Percentiles rank a stretch among this genome's conserved stretches.
phyloP scores from a whole-genome alignment of 2,329 filamentous ascomycete species.

The Penicillium oxalicum region DNA sequence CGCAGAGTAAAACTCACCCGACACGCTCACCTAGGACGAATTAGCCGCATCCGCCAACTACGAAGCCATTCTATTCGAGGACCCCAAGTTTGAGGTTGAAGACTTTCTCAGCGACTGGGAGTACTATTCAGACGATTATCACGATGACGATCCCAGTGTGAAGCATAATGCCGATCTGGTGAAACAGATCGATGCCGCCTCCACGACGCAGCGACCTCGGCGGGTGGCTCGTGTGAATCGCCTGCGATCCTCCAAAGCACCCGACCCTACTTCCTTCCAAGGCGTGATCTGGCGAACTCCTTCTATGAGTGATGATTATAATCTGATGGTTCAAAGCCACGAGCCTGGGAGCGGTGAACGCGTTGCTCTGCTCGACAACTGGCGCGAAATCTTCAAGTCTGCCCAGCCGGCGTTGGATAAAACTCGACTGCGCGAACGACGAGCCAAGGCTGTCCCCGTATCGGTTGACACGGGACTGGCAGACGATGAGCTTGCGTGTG shows the following conservation, averaged over 20 bases:
- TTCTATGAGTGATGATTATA: constrained; percentile 19
- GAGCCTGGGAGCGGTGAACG: constrained; percentile 37
- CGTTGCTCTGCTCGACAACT: constrained; percentile 43
- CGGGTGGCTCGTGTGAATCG: constrained; percentile 5
- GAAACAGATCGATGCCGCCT: constrained; percentile 8
- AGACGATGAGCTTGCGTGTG: constrained; percentile 10
- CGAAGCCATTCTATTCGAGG: constrained; percentile 37
- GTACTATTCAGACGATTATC: constrained; percentile 42
- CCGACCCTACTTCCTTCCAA: constrained; percentile 30
- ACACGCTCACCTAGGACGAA: constrained; percentile 32
- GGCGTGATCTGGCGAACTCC: constrained; percentile 38
- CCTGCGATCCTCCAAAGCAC: constrained; percentile 8
- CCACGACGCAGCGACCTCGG: constrained; percentile 15
- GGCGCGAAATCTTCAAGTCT: constrained; percentile 41
- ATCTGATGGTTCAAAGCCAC: constrained; percentile 25
- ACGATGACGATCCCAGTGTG: constrained; percentile 39
- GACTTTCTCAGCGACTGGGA: constrained; percentile 43
- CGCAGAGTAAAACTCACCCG: not conserved
- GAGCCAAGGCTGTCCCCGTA: not conserved
- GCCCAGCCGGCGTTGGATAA: constrained; percentile 28
- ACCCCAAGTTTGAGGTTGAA: constrained; percentile 34
- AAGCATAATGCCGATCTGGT: constrained; percentile 16
- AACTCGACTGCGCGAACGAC: constrained; percentile 15
- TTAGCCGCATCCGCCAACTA: constrained; percentile 38
- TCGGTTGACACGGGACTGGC: not conserved